Evolutionary conservation across 306 rosid species (phyloP).

Genomic region (Trichosanthes cucumerina): DNA sequence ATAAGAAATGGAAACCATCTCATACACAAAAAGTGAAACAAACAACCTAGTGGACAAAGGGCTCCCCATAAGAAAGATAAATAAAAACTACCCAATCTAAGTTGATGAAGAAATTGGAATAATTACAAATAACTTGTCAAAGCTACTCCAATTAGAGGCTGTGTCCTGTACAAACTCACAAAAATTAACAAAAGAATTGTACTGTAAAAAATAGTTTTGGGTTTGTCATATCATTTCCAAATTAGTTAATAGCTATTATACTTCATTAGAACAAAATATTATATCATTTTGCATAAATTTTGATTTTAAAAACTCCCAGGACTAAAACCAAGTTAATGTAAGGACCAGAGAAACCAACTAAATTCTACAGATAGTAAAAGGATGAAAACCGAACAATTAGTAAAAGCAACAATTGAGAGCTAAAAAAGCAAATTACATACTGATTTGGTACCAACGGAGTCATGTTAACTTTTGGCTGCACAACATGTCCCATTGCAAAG

Average conservation of each 20-base stretch:
- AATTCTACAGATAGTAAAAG: slow-evolving; percentile 9
- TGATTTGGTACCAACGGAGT: slow-evolving; percentile 86
- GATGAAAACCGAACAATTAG: neutral
- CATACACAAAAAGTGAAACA: neutral
- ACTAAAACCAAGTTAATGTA: neutral
- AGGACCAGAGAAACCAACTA: slow-evolving; percentile 5
- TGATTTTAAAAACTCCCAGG: neutral
- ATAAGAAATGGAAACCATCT: neutral
- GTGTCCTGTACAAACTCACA: neutral
- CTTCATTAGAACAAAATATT: neutral
- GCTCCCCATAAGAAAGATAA: neutral
- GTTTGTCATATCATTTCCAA: neutral
- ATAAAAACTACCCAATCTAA: too few species aligned
- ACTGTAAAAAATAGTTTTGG: neutral
- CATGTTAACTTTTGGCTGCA: slow-evolving; percentile 84
- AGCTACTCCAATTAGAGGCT: neutral
- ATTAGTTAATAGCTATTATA: neutral
- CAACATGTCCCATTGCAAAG: slow-evolving; percentile 94
- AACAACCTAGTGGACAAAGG: neutral
- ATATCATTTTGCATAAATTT: neutral
- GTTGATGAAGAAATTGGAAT: neutral
- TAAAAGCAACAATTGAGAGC: neutral
- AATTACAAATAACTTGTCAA: neutral
- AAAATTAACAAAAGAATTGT: neutral
- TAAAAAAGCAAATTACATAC: slow-evolving; percentile 40